Evolutionary conservation across 345 rosid species (phyloP).

Genomic region (Linum usitatissimum): DNA sequence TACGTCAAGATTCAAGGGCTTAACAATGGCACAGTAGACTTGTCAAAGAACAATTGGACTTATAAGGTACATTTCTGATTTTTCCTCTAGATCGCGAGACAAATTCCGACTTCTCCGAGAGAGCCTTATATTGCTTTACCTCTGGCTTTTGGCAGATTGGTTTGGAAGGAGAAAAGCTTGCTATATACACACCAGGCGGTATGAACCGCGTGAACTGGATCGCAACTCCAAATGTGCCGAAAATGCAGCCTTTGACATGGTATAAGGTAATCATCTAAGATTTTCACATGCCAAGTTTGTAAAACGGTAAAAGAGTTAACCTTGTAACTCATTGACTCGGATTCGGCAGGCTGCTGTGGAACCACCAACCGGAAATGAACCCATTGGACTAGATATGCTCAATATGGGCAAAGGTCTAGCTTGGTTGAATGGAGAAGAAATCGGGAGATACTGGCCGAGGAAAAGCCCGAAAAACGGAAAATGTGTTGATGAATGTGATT

Average conservation of each 20-base stretch:
- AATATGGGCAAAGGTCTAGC: slow-evolving; percentile 94
- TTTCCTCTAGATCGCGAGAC: not conserved
- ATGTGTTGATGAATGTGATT: slow-evolving; percentile 62
- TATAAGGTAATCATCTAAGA: slow-evolving; percentile 47
- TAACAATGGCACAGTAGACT: slow-evolving; percentile 55
- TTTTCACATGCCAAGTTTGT: not conserved
- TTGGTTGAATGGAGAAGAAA: slow-evolving; percentile 95
- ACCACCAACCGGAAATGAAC: slow-evolving; percentile 74
- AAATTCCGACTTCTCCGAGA: not conserved
- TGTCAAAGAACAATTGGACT: slow-evolving; percentile 53
- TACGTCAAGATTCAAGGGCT: slow-evolving; percentile 67
- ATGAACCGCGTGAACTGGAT: slow-evolving; percentile 44
- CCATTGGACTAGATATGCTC: slow-evolving; percentile 77
- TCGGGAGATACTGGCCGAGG: slow-evolving; percentile 86
- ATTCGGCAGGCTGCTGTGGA: slow-evolving; percentile 53
- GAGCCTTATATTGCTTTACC: not conserved
- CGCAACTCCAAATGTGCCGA: slow-evolving; percentile 57
- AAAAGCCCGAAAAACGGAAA: slow-evolving; percentile 31
- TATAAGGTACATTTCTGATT: slow-evolving; percentile 52
- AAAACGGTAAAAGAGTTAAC: not conserved
- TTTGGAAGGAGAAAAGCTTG: slow-evolving; percentile 64
- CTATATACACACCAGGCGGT: slow-evolving; percentile 47
- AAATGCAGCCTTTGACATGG: slow-evolving; percentile 75
- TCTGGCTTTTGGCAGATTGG: slow-evolving; percentile 49
- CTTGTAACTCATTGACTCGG: not conserved